These are phyloP conservation scores for Amanita muscaria DNA, from an alignment of 768 basidiomycete genomes.

Conservation along the genomic window DNA sequence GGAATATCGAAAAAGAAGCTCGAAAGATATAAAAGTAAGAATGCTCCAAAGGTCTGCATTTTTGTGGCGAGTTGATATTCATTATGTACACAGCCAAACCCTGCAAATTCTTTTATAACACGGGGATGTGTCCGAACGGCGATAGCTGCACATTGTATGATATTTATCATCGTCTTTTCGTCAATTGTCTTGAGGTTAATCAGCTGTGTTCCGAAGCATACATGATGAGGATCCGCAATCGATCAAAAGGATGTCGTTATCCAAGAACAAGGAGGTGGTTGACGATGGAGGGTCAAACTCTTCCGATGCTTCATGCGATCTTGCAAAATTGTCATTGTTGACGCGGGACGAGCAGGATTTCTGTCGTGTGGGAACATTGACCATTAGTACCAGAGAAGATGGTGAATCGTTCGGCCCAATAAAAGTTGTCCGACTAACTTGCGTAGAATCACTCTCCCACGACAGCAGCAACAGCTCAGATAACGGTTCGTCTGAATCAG, in stretches of 20 bases:
- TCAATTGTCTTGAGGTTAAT: neutral
- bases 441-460: too few species aligned
- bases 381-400: neutral
- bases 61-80: neutral
- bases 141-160: slow-evolving; percentile 44
- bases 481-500: too few species aligned
- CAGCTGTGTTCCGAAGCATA: slow-evolving; percentile 21
- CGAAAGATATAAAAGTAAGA: slow-evolving; percentile 24
- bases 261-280: neutral
- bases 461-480: too few species aligned
- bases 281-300: neutral
- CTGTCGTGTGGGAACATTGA: slow-evolving; percentile 22
- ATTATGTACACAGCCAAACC: slow-evolving; percentile 30
- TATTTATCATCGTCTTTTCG: neutral
- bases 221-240: slow-evolving; percentile 22
- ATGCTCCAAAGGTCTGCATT: neutral
- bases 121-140: slow-evolving; percentile 34
- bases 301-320: slow-evolving; percentile 1
- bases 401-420: neutral
- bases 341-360: slow-evolving; percentile 30
- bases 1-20: slow-evolving; percentile 7
- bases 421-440: too few species aligned
- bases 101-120: slow-evolving; percentile 34
- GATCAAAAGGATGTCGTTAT: slow-evolving; percentile 1
- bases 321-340: neutral